Evolutionary conservation across 495 filamentous ascomycete species (phyloP).

Genomic region (Lentithecium fluviatile): DNA sequence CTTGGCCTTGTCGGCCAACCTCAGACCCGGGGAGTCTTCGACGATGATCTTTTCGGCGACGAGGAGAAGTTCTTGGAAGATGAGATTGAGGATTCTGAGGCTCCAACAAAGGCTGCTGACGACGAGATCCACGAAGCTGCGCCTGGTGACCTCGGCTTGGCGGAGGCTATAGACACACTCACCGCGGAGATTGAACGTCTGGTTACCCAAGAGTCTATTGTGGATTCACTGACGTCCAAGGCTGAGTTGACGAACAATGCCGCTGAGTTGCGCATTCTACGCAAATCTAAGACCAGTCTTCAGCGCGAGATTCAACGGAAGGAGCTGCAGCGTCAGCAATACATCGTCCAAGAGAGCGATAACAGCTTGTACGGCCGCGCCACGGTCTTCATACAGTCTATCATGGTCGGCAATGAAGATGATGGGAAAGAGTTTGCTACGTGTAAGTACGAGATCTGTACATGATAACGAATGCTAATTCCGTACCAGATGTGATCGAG

Average conservation of each 20-base stretch:
- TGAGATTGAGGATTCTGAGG: conserved; percentile 71
- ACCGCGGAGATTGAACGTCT: conserved; percentile 88
- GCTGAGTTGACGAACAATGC: conserved; percentile 96
- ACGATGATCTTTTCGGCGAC: conserved; percentile 90
- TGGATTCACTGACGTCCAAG: conserved; percentile 88
- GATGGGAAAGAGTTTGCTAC: conserved; percentile 92
- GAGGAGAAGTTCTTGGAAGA: conserved; percentile 84
- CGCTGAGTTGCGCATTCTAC: conserved; percentile 85
- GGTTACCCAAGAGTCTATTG: conserved; percentile 79
- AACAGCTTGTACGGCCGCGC: conserved; percentile 95
- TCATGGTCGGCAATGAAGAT: conserved; percentile 86
- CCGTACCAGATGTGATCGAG: conserved; percentile 69
- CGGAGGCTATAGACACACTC: conserved; percentile 84
- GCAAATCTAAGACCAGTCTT: conserved; percentile 90
- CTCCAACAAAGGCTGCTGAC: conserved; percentile 48
- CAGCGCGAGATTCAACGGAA: conserved; percentile 90
- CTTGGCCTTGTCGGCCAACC: conserved; percentile 82
- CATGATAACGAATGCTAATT: too few relatives aligned
- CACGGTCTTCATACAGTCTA: conserved; percentile 81
- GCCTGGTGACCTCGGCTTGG: conserved; percentile 89
- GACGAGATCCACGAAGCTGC: conserved; percentile 93
- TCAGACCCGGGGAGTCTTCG: conserved; percentile 81
- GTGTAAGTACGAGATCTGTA: too few relatives aligned
- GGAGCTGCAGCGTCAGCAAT: conserved; percentile 94
- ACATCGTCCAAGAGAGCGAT: conserved; percentile 95